Percentiles rank a stretch among this genome's conserved stretches.
phyloP scores from a whole-genome alignment of 495 filamentous ascomycete species.

The Hyaloscypha hepaticicola region DNA sequence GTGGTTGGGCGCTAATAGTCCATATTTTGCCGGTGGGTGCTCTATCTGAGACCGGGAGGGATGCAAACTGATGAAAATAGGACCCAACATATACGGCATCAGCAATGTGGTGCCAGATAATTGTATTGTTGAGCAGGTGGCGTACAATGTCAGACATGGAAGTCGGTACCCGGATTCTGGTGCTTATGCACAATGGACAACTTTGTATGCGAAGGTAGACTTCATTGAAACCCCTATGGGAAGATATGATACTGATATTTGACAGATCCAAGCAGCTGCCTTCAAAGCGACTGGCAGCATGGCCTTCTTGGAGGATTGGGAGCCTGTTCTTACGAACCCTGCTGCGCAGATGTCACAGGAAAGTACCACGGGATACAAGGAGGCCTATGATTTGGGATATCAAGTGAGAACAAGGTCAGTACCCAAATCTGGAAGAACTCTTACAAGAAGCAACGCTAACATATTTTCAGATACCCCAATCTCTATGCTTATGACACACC shows the following conservation, averaged over 20 bases:
- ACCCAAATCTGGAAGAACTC: not conserved
- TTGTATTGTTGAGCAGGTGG: conserved; percentile 54
- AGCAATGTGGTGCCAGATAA: conserved; percentile 45
- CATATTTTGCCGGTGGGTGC: conserved; percentile 48
- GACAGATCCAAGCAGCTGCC: conserved; percentile 42
- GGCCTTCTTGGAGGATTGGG: conserved; percentile 53
- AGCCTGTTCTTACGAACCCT: conserved; percentile 48
- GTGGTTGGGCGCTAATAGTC: conserved; percentile 53
- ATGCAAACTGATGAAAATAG: conserved; percentile 24
- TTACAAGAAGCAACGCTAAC: not conserved
- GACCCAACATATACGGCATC: conserved; percentile 54
- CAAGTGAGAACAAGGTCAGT: conserved; percentile 32
- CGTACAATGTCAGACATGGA: conserved; percentile 55
- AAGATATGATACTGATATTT: not conserved
- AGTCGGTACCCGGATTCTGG: conserved; percentile 56
- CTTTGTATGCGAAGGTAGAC: conserved; percentile 43
- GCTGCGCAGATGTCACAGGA: conserved; percentile 48
- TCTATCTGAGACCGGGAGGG: not conserved
- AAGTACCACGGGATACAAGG: conserved; percentile 55
- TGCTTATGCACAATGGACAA: conserved; percentile 52
- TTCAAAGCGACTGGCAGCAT: conserved; percentile 44
- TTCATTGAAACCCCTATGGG: not conserved
- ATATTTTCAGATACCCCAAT: conserved; percentile 44
- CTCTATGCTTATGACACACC: conserved; percentile 54
- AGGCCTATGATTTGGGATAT: conserved; percentile 44